Base-by-base conservation (phyloP, 805 yeast species). In the Candida sphagnicola region DNA sequence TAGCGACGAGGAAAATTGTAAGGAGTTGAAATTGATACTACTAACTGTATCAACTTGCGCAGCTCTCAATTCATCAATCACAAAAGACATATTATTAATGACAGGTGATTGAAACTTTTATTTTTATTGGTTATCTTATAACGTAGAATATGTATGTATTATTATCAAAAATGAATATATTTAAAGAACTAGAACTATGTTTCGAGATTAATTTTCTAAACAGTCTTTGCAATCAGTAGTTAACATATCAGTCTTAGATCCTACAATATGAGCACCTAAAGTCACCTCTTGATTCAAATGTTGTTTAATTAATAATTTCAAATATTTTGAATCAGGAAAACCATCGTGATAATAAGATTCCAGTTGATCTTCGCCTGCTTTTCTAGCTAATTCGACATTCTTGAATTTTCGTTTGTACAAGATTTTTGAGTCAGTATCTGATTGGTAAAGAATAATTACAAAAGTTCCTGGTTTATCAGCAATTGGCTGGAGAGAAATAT, bases 251-350 rank as follows among this genome's bases (percentile, higher is more conserved):
- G 34, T 35, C 2, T 18, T n/a, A 23, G 21, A 16, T 26, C 21
- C 15, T 21, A 16, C 11, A 11, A 30, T 18, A 34, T 38, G 37
- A 28, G 15, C 21, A 5, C 35, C 40, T 18, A 19, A 18, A n/a
- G 19, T 18, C 18, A 35, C 29, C 14, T 15, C 35, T 12, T 40
- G 45, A n/a, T 35, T 36, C n/a, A 83, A 59, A 5, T 61, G 51
- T 45, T 80, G 76, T 44, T 93, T 61, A 4, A 88, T 76, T 36
- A 74, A 65, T 42, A 80, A 80, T 59, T 89, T 88, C 46, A 89
- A 61, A 12, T 78, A 73, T 54, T 88, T 89, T 13, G 91, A 78
- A 56, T 89, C 96, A 0, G 96, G 96, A 56, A 88, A 88, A 24
- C 96, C 95, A 25, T 78, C 85, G 37, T 77, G 58, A 30, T 59